Evolutionary conservation across 169 alveolate species (phyloP).

Genomic region (Eimeria mitis): DNA sequence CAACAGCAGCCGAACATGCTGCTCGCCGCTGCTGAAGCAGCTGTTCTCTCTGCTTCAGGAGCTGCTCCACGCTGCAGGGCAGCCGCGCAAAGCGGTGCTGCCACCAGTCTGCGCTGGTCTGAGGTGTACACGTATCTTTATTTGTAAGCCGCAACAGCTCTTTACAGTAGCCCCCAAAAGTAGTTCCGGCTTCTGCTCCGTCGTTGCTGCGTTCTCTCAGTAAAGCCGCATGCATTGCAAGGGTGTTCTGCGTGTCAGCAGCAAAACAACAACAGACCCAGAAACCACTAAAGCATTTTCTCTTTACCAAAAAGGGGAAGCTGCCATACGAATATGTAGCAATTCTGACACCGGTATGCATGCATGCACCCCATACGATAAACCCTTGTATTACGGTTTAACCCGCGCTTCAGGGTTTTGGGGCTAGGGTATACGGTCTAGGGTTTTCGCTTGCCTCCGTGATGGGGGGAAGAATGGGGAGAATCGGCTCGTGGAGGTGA

Average conservation of each 20-base stretch:
- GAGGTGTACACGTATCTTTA: not conserved
- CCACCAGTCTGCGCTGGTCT: constrained; percentile 41
- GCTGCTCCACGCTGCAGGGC: constrained; percentile 53
- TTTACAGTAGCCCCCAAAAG: constrained; percentile 7
- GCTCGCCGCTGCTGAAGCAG: constrained; percentile 22
- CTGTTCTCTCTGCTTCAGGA: constrained; percentile 34
- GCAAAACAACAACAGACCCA: not conserved
- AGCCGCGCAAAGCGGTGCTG: constrained; percentile 65
- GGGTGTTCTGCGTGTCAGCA: constrained; percentile 16
- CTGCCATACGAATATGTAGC: not conserved
- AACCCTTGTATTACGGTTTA: not conserved
- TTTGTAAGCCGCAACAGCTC: not conserved
- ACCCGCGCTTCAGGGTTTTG: not conserved
- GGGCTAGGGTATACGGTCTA: not conserved
- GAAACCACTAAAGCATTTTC: not conserved
- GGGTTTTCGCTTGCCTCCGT: constrained; percentile 34
- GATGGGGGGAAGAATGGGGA: constrained; percentile 48
- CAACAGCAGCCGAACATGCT: constrained; percentile 39
- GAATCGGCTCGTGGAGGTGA: constrained; percentile 50
- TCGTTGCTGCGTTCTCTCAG: constrained; percentile 5
- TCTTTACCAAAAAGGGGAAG: not conserved
- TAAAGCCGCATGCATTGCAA: constrained; percentile 52
- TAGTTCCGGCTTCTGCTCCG: not conserved
- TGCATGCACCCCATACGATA: not conserved
- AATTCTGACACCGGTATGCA: no score